Conservation (phyloP, 2,329 filamentous ascomycete genomes). For the Hypoxylon sp. region DNA sequence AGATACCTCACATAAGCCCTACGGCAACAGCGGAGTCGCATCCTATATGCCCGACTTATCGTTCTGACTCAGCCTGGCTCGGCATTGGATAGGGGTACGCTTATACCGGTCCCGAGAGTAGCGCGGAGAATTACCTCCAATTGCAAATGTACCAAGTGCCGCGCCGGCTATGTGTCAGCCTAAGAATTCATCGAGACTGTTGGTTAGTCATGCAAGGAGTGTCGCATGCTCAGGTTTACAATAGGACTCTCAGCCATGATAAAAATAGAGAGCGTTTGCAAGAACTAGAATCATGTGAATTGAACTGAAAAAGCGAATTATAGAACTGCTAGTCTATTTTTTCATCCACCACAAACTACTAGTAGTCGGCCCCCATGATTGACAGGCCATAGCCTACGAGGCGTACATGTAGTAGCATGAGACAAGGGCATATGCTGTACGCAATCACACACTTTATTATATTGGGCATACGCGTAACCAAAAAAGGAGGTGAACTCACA, state of each 20-base stretch:
- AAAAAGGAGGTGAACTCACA: conserved; percentile 19
- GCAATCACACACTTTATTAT: conserved; percentile 23
- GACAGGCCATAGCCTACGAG: conserved; percentile 32
- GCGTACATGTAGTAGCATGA: conserved; percentile 38
- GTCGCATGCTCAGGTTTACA: background rate
- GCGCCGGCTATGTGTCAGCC: background rate
- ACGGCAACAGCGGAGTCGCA: conserved; percentile 23
- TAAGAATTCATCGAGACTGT: background rate
- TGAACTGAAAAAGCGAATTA: background rate
- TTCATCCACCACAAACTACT: conserved; percentile 9
- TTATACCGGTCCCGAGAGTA: conserved; percentile 30
- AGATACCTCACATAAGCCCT: conserved; percentile 32
- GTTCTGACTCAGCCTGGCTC: conserved; percentile 33
- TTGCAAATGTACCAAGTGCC: background rate
- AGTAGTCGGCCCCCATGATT: conserved; percentile 12
- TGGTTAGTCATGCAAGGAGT: conserved; percentile 4
- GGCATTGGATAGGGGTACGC: conserved; percentile 17
- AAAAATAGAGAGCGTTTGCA: background rate
- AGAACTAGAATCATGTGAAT: background rate
- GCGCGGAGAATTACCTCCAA: background rate
- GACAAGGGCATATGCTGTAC: conserved; percentile 47
- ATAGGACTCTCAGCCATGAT: background rate
- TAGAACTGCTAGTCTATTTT: conserved; percentile 1
- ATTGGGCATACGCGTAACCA: conserved; percentile 32
- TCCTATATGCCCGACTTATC: conserved; percentile 31